These are phyloP conservation scores for Beauveria asiatica DNA, from an alignment of 2,329 filamentous ascomycete species.

Conservation along the genomic window DNA sequence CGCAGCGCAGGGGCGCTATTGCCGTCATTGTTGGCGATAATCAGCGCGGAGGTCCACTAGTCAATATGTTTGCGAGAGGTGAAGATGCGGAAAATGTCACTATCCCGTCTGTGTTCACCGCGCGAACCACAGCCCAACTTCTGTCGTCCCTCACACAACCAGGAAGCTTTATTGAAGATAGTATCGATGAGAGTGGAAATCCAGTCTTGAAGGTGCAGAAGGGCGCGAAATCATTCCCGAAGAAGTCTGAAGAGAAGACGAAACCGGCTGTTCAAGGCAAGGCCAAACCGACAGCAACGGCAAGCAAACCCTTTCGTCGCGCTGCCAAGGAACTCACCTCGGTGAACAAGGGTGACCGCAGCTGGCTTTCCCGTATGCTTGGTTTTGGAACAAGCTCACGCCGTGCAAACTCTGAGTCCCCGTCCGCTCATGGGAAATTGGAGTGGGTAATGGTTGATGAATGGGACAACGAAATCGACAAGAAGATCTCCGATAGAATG, in stretches of 20 bases:
- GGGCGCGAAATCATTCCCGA: conserved; percentile 25
- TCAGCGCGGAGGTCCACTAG: conserved; percentile 75
- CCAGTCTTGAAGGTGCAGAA: conserved; percentile 46
- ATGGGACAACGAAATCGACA: conserved; percentile 49
- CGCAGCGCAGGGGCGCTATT: conserved; percentile 78
- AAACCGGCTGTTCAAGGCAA: conserved; percentile 23
- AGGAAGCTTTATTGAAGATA: conserved; percentile 53
- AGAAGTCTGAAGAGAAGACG: conserved; percentile 20
- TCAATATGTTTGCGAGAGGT: conserved; percentile 97
- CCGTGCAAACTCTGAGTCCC: conserved; percentile 41
- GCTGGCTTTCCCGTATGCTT: conserved; percentile 40
- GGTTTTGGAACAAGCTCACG: conserved; percentile 24
- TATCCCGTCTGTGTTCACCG: conserved; percentile 91
- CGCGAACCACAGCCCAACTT: conserved; percentile 86
- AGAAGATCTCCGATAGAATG: conserved; percentile 32
- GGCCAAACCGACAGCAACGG: conserved; percentile 18
- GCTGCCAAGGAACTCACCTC: conserved; percentile 19
- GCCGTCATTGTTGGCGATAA: conserved; percentile 93
- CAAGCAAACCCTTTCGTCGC: conserved; percentile 18
- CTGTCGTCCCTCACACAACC: conserved; percentile 78
- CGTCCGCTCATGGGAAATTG: conserved; percentile 63
- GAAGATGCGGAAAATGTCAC: conserved; percentile 85
- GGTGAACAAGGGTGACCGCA: conserved; percentile 11
- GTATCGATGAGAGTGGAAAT: conserved; percentile 52
- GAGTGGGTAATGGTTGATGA: conserved; percentile 66